These are phyloP conservation scores for Thymus mandschuricus DNA, from an alignment of 257 asterid genomes.

Conservation along the genomic window DNA sequence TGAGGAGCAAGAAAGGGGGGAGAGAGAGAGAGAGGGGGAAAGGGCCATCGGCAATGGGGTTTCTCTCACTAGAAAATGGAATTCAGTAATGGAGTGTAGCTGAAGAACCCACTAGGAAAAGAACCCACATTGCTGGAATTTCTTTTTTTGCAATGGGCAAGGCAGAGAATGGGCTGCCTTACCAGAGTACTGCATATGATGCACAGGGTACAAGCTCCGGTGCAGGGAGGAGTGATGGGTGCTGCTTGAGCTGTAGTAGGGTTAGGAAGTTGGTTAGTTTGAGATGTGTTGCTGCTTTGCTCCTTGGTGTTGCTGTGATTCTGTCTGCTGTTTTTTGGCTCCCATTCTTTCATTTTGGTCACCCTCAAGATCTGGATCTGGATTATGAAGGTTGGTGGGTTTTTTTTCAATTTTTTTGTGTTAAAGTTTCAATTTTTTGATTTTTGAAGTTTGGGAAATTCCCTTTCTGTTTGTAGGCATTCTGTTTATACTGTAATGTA, in stretches of 20 bases:
- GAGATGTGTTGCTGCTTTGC: conserved; percentile 66
- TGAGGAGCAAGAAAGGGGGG: conserved; percentile 17
- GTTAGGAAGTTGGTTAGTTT: conserved; percentile 48
- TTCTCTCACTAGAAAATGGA: conserved; percentile 37
- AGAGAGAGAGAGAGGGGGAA: not conserved
- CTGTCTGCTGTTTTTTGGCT: conserved; percentile 75
- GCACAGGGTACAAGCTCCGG: conserved; percentile 49
- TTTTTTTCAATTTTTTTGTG: not conserved
- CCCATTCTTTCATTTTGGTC: conserved; percentile 63
- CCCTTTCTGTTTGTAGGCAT: conserved; percentile 6
- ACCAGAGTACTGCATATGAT: conserved; percentile 54
- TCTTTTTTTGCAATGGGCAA: conserved; percentile 70
- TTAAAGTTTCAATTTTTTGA: not conserved
- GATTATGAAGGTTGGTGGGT: conserved; percentile 55
- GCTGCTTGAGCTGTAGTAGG: conserved; percentile 52
- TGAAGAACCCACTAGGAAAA: conserved; percentile 33
- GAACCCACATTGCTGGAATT: conserved; percentile 56
- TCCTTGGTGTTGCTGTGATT: conserved; percentile 68
- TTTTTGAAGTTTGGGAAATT: not conserved
- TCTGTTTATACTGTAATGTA: conserved; percentile 25
- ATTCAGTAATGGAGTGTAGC: conserved; percentile 54
- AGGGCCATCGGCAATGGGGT: conserved; percentile 32
- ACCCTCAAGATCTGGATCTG: conserved; percentile 79
- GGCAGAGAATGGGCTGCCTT: conserved; percentile 54
- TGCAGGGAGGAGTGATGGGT: conserved; percentile 39